Percentiles rank a stretch among this genome's conserved stretches.
Conservation (phyloP, 257 asterid genomes). For the Plantago major region DNA sequence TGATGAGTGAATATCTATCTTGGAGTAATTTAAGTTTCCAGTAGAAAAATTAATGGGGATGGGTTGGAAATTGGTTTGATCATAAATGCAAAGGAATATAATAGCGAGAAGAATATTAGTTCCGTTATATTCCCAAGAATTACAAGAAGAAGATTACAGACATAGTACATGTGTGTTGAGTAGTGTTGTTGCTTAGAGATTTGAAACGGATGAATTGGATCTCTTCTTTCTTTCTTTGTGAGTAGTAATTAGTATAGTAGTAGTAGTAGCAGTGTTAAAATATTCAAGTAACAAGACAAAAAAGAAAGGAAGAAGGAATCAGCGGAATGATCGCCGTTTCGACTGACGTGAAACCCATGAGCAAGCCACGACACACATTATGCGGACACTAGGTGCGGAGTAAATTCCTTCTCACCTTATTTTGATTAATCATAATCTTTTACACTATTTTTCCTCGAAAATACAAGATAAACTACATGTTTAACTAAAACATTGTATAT, state of each 20-base stretch:
- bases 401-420: too few species aligned
- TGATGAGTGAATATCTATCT: too few species aligned
- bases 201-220: constrained; percentile 3
- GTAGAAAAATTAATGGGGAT: constrained; percentile 13
- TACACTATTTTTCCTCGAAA: too few species aligned
- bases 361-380: constrained; percentile 17
- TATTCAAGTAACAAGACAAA: constrained; percentile 25
- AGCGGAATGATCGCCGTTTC: constrained; percentile 76
- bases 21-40: neutral
- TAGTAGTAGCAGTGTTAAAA: too few species aligned
- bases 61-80: constrained; percentile 1
- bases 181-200: constrained; percentile 30
- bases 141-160: neutral
- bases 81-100: constrained; percentile 3
- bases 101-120: constrained; percentile 49
- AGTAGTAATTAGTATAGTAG: constrained; percentile 8
- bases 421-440: too few species aligned
- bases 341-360: constrained; percentile 51
- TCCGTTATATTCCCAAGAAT: constrained; percentile 28
- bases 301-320: constrained; percentile 51
- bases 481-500: too few species aligned
- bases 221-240: neutral
- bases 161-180: constrained; percentile 19
- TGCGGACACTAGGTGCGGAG: neutral
- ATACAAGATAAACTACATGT: too few species aligned